Evolutionary conservation across 2,329 filamentous ascomycete genomes (phyloP).

Genomic region (Cordyceps pruinosa): DNA sequence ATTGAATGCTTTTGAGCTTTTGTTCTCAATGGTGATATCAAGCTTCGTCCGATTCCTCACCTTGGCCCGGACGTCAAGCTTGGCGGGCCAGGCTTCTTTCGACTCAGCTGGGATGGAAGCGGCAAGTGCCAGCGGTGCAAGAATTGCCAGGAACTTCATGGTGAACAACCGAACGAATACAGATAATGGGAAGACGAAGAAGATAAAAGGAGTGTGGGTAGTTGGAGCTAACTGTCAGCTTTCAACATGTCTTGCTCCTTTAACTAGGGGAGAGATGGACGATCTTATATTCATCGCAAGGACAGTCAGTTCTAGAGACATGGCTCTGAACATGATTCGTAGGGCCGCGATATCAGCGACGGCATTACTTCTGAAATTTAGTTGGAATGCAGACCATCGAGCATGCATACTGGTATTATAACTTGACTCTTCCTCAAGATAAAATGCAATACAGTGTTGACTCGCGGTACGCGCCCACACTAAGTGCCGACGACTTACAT

Average conservation of each 20-base stretch:
- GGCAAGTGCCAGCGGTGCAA: neutral
- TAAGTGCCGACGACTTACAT: no score
- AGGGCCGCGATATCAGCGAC: neutral
- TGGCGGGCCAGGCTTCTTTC: neutral
- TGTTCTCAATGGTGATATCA: neutral
- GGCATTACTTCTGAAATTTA: neutral
- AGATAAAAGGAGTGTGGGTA: neutral
- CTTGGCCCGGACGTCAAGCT: neutral
- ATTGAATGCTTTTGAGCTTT: neutral
- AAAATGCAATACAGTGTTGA: neutral
- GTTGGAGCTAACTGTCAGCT: neutral
- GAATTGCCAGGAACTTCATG: neutral
- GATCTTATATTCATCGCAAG: neutral
- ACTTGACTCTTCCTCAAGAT: neutral
- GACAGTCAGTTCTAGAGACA: neutral
- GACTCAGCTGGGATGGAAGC: neutral
- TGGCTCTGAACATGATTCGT: neutral
- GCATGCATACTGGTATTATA: neutral
- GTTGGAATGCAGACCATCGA: neutral
- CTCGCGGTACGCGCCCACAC: neutral
- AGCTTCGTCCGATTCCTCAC: neutral
- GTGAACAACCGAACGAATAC: neutral
- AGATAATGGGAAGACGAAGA: neutral
- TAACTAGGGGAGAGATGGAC: neutral
- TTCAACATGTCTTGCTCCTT: neutral